Evolutionary conservation across 2,329 filamentous ascomycete genomes (phyloP).

Genomic region (Cladophialophora yegresii): DNA sequence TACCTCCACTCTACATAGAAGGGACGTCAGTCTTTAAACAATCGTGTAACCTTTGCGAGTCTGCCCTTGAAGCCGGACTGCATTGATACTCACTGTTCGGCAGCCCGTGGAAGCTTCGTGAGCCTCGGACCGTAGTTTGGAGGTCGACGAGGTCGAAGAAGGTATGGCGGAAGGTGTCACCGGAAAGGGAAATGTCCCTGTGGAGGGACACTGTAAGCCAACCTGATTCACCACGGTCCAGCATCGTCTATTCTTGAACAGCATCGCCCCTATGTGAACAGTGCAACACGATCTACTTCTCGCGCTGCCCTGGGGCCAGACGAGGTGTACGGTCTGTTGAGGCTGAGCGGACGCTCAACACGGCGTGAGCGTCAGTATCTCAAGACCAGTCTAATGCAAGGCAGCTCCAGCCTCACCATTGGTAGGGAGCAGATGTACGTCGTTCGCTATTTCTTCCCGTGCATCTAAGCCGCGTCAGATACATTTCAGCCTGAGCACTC

Average conservation of each 20-base stretch:
- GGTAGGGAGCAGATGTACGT: neutral
- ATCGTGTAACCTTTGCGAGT: neutral
- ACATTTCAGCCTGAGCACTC: neutral
- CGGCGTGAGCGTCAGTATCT: neutral
- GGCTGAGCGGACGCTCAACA: neutral
- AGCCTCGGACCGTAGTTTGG: neutral
- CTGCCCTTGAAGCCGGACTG: neutral
- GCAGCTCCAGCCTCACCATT: neutral
- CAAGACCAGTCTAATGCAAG: neutral
- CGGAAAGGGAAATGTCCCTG: neutral
- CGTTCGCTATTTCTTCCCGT: neutral
- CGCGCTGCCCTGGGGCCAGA: neutral
- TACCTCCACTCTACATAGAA: neutral
- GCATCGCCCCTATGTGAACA: neutral
- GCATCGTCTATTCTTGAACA: neutral
- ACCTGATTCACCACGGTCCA: neutral
- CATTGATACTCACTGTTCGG: too few relatives aligned
- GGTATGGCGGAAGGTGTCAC: neutral
- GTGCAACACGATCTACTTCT: neutral
- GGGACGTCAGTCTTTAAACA: neutral
- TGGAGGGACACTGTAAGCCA: neutral
- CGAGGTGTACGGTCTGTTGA: neutral
- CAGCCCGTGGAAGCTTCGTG: neutral
- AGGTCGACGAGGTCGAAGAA: neutral
- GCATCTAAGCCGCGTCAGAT: neutral